Evolutionary conservation across 179 eudicot species (phyloP), one percentile per base, ranked within the genome.

Genomic region (Corrigiola litoralis): DNA sequence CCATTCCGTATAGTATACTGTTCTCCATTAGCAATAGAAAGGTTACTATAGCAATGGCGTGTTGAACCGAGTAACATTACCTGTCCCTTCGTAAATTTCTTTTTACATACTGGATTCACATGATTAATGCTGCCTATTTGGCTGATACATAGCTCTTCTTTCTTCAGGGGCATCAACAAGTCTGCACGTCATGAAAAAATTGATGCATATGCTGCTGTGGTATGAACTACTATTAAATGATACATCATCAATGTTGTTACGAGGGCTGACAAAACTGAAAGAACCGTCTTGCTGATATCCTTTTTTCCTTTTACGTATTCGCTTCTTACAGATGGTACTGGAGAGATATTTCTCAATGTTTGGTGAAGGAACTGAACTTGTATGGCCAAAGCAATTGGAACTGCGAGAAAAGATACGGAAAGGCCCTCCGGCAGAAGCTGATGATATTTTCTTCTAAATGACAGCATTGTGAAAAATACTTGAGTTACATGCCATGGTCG

Each of bases 141-240:
- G 34, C 63, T 58, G 32, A 58, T 46, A 53, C 33, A 48, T 14
- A 10, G 21, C 50, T 31, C 67, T n/a, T 59, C 46, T 27, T 50
- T 4, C 63, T 74, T 42, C 85, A 90, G 97, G 85, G 92, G 97
- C 58, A 77, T 88, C 33, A 70, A 79, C 78, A 86, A 82, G 69
- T 78, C 88, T 68, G 79, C 80, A 36, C 97, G 97, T 45, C 80
- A 86, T 52, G 87, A 75, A 46, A 79, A 63, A 38, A 57, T 84
- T 9, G 97, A 90, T 71, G 90, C 95, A 36, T 90, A 84, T 75
- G 92, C 97, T 48, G 97, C 97, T 10, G 63, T 81, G 92, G 97
- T 90, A 81, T 17, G 72, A 32, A 65, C 23, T 36, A 41, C 9
- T 2, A 56, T 20, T 56, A 7, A 10, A 10, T 18, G 14, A 20